Percentiles rank a stretch among this genome's conserved stretches.
These are phyloP conservation scores for Arctostaphylos glauca DNA, from an alignment of 148 eudicot species.

Conservation along the genomic window DNA sequence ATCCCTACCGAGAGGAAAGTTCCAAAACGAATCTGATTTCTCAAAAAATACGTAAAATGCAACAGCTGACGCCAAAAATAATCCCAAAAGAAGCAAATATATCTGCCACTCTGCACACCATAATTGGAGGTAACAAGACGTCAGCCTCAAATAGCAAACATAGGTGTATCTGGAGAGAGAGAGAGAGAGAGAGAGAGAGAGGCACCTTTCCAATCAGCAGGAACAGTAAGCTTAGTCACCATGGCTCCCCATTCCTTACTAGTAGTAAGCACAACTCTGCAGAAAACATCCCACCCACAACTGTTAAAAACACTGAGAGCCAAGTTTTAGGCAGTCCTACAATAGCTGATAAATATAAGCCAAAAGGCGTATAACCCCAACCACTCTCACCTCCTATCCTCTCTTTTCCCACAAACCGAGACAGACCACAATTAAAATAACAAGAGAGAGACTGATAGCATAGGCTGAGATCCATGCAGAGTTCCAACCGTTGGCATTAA, in stretches of 20 bases:
- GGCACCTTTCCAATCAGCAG: constrained; percentile 88
- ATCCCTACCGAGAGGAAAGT: constrained; percentile 41
- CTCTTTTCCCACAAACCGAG: neutral
- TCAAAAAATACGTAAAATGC: constrained; percentile 62
- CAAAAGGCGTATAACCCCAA: neutral
- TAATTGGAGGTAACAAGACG: neutral
- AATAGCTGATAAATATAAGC: neutral
- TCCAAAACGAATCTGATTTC: constrained; percentile 83
- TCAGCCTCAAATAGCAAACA: neutral
- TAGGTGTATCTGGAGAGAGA: neutral
- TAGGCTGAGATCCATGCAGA: neutral
- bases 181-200: constrained; percentile 18
- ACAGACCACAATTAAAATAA: neutral
- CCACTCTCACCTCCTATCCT: neutral
- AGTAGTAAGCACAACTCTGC: constrained; percentile 81
- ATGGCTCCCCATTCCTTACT: constrained; percentile 71
- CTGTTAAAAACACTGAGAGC: neutral
- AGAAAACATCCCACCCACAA: constrained; percentile 8
- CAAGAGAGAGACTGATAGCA: no score
- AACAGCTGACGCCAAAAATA: constrained; percentile 68
- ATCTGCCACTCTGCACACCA: constrained; percentile 87
- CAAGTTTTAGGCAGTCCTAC: neutral
- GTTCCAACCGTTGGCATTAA: neutral
- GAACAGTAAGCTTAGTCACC: constrained; percentile 78
- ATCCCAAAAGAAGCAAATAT: constrained; percentile 58